These are phyloP conservation scores for Suhomyces canberraensis DNA, from an alignment of 805 yeast species.

Conservation along the genomic window DNA sequence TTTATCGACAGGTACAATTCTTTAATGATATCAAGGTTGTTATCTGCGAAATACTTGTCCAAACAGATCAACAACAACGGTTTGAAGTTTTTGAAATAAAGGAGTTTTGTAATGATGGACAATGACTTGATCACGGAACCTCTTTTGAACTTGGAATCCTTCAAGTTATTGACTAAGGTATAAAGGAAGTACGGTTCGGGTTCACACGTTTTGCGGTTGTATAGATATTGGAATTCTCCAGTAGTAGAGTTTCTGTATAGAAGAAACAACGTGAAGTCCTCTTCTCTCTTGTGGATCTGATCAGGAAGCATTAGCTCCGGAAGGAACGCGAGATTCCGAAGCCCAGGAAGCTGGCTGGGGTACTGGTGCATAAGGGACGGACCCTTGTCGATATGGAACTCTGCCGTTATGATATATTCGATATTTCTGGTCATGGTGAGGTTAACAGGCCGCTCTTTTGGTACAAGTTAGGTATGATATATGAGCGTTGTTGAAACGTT, in stretches of 20 bases:
- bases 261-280: slow-evolving; percentile 57
- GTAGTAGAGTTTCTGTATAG: slow-evolving; percentile 43
- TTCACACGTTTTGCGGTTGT: slow-evolving; percentile 30
- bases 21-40: slow-evolving; percentile 18
- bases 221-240: slow-evolving; percentile 38
- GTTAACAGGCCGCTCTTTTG: not conserved
- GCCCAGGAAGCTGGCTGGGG: slow-evolving; percentile 44
- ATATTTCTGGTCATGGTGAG: slow-evolving; percentile 31
- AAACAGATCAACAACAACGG: slow-evolving; percentile 55
- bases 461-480: not conserved
- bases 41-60: slow-evolving; percentile 40
- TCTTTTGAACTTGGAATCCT: slow-evolving; percentile 44
- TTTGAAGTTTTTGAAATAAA: slow-evolving; percentile 54
- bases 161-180: slow-evolving; percentile 51
- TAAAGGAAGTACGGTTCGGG: slow-evolving; percentile 49
- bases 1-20: slow-evolving; percentile 33
- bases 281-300: slow-evolving; percentile 54
- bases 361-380: slow-evolving; percentile 60
- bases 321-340: slow-evolving; percentile 32
- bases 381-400: slow-evolving; percentile 77
- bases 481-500: too few species aligned
- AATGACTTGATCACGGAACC: slow-evolving; percentile 61
- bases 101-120: slow-evolving; percentile 53
- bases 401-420: slow-evolving; percentile 63
- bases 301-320: slow-evolving; percentile 63